These are phyloP conservation scores for Canariomyces notabilis DNA, from an alignment of 2,329 filamentous ascomycete genomes.

Conservation along the genomic window DNA sequence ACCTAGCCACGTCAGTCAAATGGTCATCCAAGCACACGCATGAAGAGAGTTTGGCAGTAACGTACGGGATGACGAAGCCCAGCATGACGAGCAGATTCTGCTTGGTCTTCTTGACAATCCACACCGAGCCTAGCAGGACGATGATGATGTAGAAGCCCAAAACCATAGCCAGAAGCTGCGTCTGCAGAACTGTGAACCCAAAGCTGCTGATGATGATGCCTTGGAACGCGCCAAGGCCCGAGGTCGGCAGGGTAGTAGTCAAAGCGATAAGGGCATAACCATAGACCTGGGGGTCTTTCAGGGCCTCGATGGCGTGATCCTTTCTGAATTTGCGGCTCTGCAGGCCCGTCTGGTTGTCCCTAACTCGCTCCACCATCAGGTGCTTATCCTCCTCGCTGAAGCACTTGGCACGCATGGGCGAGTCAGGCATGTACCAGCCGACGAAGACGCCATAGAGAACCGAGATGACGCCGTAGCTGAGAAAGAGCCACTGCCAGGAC, in stretches of 20 bases:
- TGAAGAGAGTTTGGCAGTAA: conserved; percentile 12
- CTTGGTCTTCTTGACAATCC: conserved; percentile 61
- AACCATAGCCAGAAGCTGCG: conserved; percentile 71
- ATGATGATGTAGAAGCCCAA: conserved; percentile 69
- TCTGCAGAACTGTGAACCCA: conserved; percentile 60
- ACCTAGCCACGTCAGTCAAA: conserved; percentile 37
- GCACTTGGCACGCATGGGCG: conserved; percentile 66
- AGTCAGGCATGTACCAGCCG: conserved; percentile 60
- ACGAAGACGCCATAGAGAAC: conserved; percentile 62
- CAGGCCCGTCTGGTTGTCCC: conserved; percentile 56
- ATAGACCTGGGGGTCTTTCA: conserved; percentile 62
- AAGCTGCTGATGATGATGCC: conserved; percentile 71
- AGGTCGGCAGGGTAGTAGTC: conserved; percentile 68
- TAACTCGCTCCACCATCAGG: conserved; percentile 56
- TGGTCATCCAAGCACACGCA: neutral
- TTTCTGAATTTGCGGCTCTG: conserved; percentile 49
- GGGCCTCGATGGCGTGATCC: conserved; percentile 44
- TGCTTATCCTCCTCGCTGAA: conserved; percentile 62
- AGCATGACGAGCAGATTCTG: conserved; percentile 66
- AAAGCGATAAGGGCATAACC: conserved; percentile 61
- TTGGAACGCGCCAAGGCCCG: conserved; percentile 66
- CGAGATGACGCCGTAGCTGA: conserved; percentile 59
- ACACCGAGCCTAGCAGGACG: conserved; percentile 61
- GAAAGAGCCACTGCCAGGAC: conserved; percentile 66
- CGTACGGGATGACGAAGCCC: conserved; percentile 60